Evolutionary conservation across 116 monocot genomes (phyloP).

Genomic region (Phalaenopsis hybrid): DNA sequence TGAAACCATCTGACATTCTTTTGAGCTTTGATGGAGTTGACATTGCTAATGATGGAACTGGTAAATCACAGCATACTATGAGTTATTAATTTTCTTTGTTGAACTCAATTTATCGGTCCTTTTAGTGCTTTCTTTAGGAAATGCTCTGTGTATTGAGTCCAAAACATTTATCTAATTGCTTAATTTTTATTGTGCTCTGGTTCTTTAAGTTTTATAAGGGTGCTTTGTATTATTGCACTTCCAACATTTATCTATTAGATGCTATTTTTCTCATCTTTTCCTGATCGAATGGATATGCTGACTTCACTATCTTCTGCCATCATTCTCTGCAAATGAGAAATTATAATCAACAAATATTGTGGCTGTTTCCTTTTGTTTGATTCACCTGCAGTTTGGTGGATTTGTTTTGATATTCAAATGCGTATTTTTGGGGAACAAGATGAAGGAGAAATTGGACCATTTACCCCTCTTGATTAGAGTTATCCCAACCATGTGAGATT

Average conservation of each 20-base stretch:
- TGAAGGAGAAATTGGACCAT: not conserved
- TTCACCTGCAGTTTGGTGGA: not conserved
- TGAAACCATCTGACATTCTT: constrained; percentile 85
- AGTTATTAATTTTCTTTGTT: constrained; percentile 1
- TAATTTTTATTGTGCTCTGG: not conserved
- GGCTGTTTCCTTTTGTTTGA: not conserved
- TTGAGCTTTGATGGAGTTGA: constrained; percentile 96
- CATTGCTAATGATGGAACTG: constrained; percentile 97
- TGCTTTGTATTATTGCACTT: not conserved
- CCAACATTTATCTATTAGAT: not conserved
- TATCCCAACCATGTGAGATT: not conserved
- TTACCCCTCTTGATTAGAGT: not conserved
- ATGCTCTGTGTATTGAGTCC: not conserved
- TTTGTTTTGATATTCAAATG: not conserved
- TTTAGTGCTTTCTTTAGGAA: not conserved
- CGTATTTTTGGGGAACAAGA: not conserved
- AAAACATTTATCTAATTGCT: not conserved
- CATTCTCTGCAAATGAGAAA: not conserved
- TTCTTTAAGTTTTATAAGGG: constrained; percentile 2
- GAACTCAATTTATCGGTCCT: not conserved
- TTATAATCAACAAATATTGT: not conserved
- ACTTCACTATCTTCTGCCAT: not conserved
- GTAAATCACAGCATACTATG: constrained; percentile 21
- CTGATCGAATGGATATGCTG: not conserved
- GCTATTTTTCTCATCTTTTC: not conserved